Evolutionary conservation across 441 rosid species (phyloP), one percentile per base, ranked within the genome.

Genomic region (Croton laevigatus): DNA sequence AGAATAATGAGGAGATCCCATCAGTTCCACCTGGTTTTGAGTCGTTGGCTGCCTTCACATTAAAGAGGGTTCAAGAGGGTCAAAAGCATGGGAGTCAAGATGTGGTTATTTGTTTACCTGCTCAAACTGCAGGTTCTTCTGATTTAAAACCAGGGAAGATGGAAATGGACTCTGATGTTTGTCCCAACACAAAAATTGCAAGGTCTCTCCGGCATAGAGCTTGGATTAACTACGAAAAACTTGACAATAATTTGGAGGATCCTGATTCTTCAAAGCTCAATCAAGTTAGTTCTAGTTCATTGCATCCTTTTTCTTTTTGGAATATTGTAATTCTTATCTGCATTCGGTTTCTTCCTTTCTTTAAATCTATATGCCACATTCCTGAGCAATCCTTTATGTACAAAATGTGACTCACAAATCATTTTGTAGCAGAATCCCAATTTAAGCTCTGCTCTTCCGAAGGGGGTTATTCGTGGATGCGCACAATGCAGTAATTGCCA

Each of bases 1-100:
- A 93, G 65, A 91, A 82, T 27, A 27, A 27, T 68, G 98, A 91
- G 36, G 98, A 93, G 16, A 68, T 93, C 76, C 98, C 91, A 37
- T 81, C 91, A 66, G 88, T 89, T 70, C 99, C 99, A 17, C 99
- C 98, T 51, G 99, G 99, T 36, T 96, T 96, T 65, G 98, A 93
- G 84, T 81, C 97, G 46, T 88, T 86, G 81, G 83, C 96, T 59
- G 82, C 97, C 45, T 88, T 91, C 76, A 84, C 87, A 46, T 70
- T 90, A 75, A 90, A 76, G 69, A 85, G 75, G 66, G 80, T 77
- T 44, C 82, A 82, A 62, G 86, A 83, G 65, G 70, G 32, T 69
- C 81, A 76, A 60, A 81, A 83, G 42, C 80, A 76, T 32, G 90
- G 81, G 20, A 67, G 61, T 63, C 76, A 70, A 61, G 73, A 70